Evolutionary conservation across 108 stramenopile species (phyloP).

Genomic region (Parietichytrium sp.): DNA sequence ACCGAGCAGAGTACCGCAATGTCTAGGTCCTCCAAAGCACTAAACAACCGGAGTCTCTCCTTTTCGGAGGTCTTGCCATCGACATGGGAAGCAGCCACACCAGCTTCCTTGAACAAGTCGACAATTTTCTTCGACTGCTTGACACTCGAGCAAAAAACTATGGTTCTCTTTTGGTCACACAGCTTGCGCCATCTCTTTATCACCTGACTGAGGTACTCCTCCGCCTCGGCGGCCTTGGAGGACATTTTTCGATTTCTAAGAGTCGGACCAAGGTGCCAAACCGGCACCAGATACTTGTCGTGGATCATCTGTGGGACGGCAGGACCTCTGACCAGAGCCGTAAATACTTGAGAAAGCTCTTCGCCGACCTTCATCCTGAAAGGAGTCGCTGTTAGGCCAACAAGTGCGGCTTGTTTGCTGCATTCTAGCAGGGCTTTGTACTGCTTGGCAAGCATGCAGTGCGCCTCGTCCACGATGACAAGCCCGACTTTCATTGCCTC

Average conservation of each 20-base stretch:
- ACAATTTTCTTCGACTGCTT: background rate
- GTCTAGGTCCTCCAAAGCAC: background rate
- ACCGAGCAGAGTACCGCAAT: background rate
- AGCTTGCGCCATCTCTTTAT: background rate
- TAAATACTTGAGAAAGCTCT: background rate
- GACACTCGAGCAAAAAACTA: background rate
- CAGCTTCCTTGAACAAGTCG: background rate
- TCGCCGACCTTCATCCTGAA: background rate
- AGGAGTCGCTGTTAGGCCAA: conserved; percentile 39
- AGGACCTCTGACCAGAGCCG: background rate
- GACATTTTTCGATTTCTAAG: background rate
- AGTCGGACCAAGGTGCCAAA: background rate
- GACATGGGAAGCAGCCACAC: conserved; percentile 10
- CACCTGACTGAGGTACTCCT: background rate
- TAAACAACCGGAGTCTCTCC: background rate
- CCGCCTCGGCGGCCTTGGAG: background rate
- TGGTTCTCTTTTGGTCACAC: background rate
- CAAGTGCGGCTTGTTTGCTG: background rate
- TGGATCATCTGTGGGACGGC: background rate
- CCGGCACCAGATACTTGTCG: background rate
- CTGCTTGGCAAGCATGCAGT: background rate
- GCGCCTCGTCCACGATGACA: conserved; percentile 39
- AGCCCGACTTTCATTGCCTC: background rate
- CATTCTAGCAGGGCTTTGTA: background rate
- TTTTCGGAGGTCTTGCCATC: conserved; percentile 13